Base-by-base conservation (phyloP, 345 rosid species). In the Laguncularia racemosa region DNA sequence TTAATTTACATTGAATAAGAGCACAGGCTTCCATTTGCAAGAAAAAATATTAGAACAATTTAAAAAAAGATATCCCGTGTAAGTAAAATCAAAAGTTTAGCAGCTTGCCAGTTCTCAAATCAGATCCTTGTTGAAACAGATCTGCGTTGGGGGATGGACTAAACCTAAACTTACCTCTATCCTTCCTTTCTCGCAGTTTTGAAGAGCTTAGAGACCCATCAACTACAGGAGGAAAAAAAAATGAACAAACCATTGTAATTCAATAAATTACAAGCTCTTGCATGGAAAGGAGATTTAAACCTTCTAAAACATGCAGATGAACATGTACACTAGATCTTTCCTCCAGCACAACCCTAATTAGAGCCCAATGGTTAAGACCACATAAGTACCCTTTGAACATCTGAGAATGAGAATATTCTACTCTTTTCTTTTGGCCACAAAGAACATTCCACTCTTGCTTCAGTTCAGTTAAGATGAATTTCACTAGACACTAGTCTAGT, bases 151-250 rank as follows among this genome's bases (percentile, higher is more conserved):
- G 17, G 43, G 16, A 21, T 3, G 44, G 62, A 14, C 28, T 16
- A 46, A 74, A 57, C 56, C 59, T 76, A 21, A 55, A 60, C 70
- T 77, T 76, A 63, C 65, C 57, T 17, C 59, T 63, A 28, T 76
- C 83, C 44, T 57, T 58, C 52, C 59, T 81, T 66, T 67, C 85
- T 64, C 73, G 71, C 71, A 54, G 63, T 65, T 74, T 72, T 20
- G 85, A 76, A 18, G 84, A 81, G 69, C 83, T 85, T 61, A 85
- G 72, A 18, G 89, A 73, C 47, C 97, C 91, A 67, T 87, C 95
- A 56, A 84, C 96, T 87, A 53, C 64, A 57, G 55, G 2, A 13
- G 13, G 28, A 3, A n/a, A 38, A 38, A 44, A 43, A 57, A 44
- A 44, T 14, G 14, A 20, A 23, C 3, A 12, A 17, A 40, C 15